These are phyloP conservation scores for Galerina marginata DNA, from an alignment of 768 basidiomycete species.

Conservation along the genomic window DNA sequence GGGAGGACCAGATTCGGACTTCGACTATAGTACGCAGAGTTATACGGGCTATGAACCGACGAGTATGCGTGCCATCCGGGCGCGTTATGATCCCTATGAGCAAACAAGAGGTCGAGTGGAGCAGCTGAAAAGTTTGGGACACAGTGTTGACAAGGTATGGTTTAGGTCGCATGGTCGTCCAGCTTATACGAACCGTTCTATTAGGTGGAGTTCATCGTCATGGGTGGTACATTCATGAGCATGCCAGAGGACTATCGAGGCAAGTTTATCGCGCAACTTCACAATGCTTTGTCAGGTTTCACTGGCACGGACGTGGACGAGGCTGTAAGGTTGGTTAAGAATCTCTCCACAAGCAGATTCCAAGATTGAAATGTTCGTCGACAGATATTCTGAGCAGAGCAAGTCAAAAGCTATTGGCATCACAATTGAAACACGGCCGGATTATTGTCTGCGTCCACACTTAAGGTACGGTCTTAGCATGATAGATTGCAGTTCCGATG, in stretches of 20 bases:
- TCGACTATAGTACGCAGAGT: constrained; percentile 98
- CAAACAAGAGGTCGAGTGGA: constrained; percentile 95
- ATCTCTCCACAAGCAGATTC: neutral
- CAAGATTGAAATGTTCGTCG: constrained; percentile 1
- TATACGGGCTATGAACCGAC: constrained; percentile 97
- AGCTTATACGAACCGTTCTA: neutral
- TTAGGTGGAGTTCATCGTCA: constrained; percentile 89
- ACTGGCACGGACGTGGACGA: constrained; percentile 95
- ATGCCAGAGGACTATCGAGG: constrained; percentile 97
- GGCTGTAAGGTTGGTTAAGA: constrained; percentile 71
- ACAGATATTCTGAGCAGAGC: constrained; percentile 91
- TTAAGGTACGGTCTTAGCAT: constrained; percentile 59
- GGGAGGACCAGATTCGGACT: constrained; percentile 98
- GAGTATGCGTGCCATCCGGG: constrained; percentile 98
- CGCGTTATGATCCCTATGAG: constrained; percentile 94
- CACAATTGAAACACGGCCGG: constrained; percentile 97
- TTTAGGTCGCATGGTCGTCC: neutral
- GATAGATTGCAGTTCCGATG: neutral
- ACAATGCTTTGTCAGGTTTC: constrained; percentile 95
- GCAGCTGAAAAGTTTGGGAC: constrained; percentile 94
- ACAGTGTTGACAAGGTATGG: constrained; percentile 92
- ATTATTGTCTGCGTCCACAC: constrained; percentile 97
- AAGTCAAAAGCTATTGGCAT: constrained; percentile 99
- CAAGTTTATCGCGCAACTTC: constrained; percentile 93
- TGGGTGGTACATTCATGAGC: constrained; percentile 99